Conservation (phyloP, 768 basidiomycete species). For the Suillus tomentosus region DNA sequence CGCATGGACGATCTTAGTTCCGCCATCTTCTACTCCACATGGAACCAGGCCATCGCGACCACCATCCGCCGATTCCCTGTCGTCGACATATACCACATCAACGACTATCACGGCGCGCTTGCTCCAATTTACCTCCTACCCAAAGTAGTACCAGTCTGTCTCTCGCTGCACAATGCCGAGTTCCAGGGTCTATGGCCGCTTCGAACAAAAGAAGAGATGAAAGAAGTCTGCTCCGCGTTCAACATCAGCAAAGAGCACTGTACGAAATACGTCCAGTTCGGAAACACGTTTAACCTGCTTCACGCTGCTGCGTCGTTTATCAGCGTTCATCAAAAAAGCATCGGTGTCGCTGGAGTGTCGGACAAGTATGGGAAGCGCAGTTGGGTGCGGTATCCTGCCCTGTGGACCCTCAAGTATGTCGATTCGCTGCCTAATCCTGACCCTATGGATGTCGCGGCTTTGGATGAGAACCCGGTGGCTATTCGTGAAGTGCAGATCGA, state of each 20-base stretch:
- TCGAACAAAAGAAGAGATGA: constrained; percentile 97
- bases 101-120: constrained; percentile 93
- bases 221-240: constrained; percentile 97
- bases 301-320: constrained; percentile 94
- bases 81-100: constrained; percentile 93
- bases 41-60: constrained; percentile 83
- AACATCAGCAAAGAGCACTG: constrained; percentile 96
- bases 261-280: constrained; percentile 70
- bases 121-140: constrained; percentile 90
- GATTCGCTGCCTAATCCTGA: constrained; percentile 95
- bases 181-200: constrained; percentile 98
- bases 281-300: constrained; percentile 94
- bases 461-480: constrained; percentile 76
- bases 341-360: constrained; percentile 95
- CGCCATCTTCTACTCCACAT: constrained; percentile 96
- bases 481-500: constrained; percentile 79
- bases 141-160: constrained; percentile 85
- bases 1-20: constrained; percentile 97
- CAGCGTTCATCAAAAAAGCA: constrained; percentile 87
- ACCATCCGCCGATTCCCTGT: constrained; percentile 84
- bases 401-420: constrained; percentile 95
- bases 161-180: constrained; percentile 95
- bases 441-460: constrained; percentile 90
- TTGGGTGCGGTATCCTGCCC: constrained; percentile 94
- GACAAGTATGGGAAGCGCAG: constrained; percentile 97